Percentiles rank a stretch among this genome's conserved stretches.
phyloP scores from a whole-genome alignment of 2,329 filamentous ascomycete species.

The Diaporthe destruens region DNA sequence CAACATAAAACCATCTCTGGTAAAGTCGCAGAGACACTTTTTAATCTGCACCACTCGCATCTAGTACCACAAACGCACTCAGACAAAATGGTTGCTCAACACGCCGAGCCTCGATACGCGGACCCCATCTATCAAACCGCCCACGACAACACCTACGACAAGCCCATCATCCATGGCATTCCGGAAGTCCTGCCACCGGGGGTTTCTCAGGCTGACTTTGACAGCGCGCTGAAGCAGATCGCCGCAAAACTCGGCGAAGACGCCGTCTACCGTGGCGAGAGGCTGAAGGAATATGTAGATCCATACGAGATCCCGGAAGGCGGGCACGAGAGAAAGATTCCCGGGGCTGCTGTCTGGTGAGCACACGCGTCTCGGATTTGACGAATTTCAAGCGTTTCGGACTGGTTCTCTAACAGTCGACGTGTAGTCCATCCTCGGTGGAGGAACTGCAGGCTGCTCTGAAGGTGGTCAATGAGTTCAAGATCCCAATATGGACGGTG shows the following conservation, averaged over 20 bases:
- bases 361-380: slow-evolving; percentile 16
- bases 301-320: slow-evolving; percentile 60
- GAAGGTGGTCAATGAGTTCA: slow-evolving; percentile 50
- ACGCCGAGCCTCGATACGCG: slow-evolving; percentile 47
- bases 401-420: neutral
- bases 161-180: slow-evolving; percentile 53
- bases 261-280: slow-evolving; percentile 54
- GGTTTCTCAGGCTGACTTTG: slow-evolving; percentile 53
- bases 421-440: slow-evolving; percentile 49
- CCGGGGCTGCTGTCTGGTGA: slow-evolving; percentile 58
- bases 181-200: slow-evolving; percentile 56
- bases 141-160: slow-evolving; percentile 56
- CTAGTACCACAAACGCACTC: neutral
- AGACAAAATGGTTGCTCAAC: slow-evolving; percentile 29
- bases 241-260: slow-evolving; percentile 52
- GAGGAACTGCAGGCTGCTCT: slow-evolving; percentile 51
- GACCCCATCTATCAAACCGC: slow-evolving; percentile 57
- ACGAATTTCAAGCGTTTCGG: too few species aligned
- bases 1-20: too few species aligned
- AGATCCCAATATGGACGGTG: slow-evolving; percentile 51
- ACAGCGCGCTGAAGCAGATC: slow-evolving; percentile 52
- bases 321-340: slow-evolving; percentile 54
- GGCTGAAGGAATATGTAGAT: slow-evolving; percentile 59
- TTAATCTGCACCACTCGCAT: too few species aligned
- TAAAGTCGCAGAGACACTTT: too few species aligned